phyloP scores from a whole-genome alignment of 352 stramenopile species.

The Hyaloperonospora brassicae region DNA sequence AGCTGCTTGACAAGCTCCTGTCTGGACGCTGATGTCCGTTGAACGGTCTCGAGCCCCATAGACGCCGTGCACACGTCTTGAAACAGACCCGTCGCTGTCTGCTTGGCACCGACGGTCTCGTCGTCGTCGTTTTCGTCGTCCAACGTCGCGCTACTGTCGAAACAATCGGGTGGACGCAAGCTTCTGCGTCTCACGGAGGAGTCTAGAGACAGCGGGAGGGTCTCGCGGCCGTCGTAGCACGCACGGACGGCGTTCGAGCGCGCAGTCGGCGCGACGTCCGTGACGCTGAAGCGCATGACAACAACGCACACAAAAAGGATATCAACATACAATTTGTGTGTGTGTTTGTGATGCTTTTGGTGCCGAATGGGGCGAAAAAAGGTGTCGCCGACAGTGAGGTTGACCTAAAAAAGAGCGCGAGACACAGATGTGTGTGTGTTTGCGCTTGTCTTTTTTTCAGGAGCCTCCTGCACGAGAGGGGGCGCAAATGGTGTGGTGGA shows the following conservation, averaged over 20 bases:
- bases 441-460: no score
- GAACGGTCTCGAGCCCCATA: conserved; percentile 17
- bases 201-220: no score
- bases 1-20: conserved; percentile 60
- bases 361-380: not conserved
- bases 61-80: conserved; percentile 8
- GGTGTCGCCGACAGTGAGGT: no score
- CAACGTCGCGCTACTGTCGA: conserved; percentile 34
- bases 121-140: conserved; percentile 28
- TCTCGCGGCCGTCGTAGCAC: conserved; percentile 2
- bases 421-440: no score
- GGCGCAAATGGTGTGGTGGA: conserved; percentile 20
- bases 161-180: conserved; percentile 42
- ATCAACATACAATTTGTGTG: conserved; percentile 1
- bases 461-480: no score
- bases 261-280: conserved; percentile 20
- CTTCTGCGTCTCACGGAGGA: conserved; percentile 2
- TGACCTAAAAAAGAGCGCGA: no score
- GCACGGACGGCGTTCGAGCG: not conserved
- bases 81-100: no score
- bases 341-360: not conserved
- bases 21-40: conserved; percentile 25
- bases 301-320: not conserved
- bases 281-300: conserved; percentile 48
- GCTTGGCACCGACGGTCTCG: no score